Base-by-base conservation (phyloP, 108 stramenopile genomes). In the Parietichytrium sp. region DNA sequence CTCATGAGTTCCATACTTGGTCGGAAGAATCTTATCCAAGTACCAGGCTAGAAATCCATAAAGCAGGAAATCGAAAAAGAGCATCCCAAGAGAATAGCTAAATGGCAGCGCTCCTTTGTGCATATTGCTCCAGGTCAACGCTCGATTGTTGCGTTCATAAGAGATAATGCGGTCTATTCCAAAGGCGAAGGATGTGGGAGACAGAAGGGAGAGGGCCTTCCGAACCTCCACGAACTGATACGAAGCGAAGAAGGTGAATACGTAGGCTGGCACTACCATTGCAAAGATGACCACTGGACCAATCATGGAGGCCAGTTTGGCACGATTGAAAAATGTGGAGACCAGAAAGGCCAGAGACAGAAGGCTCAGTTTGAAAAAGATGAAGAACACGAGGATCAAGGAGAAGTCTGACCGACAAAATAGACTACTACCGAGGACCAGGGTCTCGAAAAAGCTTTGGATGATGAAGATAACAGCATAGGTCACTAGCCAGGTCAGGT, bases 391-490 rank as follows among this genome's bases (percentile, higher is more conserved):
- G 87, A 90, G 30, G 85, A 83, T 23, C 91, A 92, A 16, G 86
- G 88, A 2, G 88, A 87, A 27, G 81, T 48, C 27, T 33, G 78
- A 25, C 81, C 83, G 29, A 33, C 25, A 7, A 26, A 55, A 33
- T 4, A 42, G 42, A 3, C 16, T 50, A 85, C 88, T 54, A 81
- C 84, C 4, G 85, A 82, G 4, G 53, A 54, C 15, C 4, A 47
- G 15, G 12, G 77, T 33, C 29, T 30, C 13, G 0, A 20, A n/a
- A 10, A 82, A 8, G 33, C 61, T 47, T 6, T 36, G 15, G 8
- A 87, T 83, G 4, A 93, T 91, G 25, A 93, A 96, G 54, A 78
- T 90, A 15, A 93, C 92, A 49, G 90, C 88, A 13, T 91, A 91
- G n/a, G 90, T 94, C 54, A 78, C 80, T 25, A 86, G 84, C 49